Evolutionary conservation across 1,284 basidiomycete species (phyloP).

Genomic region (Cryptococcus depauperatus): DNA sequence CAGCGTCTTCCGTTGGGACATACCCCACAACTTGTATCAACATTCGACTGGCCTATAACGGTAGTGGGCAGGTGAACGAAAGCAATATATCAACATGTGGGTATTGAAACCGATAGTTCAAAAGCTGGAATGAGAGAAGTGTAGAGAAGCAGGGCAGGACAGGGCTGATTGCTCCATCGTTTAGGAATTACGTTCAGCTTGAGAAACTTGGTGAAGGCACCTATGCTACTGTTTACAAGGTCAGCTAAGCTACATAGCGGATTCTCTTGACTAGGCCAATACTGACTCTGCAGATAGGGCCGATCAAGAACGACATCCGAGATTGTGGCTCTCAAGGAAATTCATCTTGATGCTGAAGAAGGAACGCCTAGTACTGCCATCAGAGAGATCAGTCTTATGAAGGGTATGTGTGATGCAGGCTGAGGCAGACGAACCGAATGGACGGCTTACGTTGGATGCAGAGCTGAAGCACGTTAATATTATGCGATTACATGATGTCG

Average conservation of each 20-base stretch:
- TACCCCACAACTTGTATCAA: too few species aligned
- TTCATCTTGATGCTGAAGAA: slow-evolving; percentile 94
- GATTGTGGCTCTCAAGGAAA: slow-evolving; percentile 90
- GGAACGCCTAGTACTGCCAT: slow-evolving; percentile 97
- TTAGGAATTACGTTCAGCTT: slow-evolving; percentile 54
- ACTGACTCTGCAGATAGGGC: slow-evolving; percentile 49
- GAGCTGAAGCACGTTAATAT: slow-evolving; percentile 95
- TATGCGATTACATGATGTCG: slow-evolving; percentile 89
- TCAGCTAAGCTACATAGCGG: slow-evolving; percentile 32
- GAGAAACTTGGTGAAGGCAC: slow-evolving; percentile 66
- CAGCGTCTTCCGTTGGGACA: too few species aligned
- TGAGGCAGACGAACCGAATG: background rate
- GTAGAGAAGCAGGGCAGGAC: background rate
- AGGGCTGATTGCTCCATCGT: background rate
- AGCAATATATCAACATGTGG: background rate
- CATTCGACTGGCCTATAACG: too few species aligned
- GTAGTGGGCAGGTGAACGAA: too few species aligned
- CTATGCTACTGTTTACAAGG: slow-evolving; percentile 81
- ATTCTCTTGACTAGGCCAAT: background rate
- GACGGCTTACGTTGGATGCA: slow-evolving; percentile 11
- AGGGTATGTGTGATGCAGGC: slow-evolving; percentile 46
- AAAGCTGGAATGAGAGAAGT: too few species aligned
- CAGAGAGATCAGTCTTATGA: slow-evolving; percentile 91
- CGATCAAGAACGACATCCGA: slow-evolving; percentile 63
- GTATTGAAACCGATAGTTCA: background rate